A percentile compares a stretch with the other conserved stretches of the same genome.
Evolutionary conservation across 139 green algal species (phyloP).

Genomic region (Dunaliella primolecta): DNA sequence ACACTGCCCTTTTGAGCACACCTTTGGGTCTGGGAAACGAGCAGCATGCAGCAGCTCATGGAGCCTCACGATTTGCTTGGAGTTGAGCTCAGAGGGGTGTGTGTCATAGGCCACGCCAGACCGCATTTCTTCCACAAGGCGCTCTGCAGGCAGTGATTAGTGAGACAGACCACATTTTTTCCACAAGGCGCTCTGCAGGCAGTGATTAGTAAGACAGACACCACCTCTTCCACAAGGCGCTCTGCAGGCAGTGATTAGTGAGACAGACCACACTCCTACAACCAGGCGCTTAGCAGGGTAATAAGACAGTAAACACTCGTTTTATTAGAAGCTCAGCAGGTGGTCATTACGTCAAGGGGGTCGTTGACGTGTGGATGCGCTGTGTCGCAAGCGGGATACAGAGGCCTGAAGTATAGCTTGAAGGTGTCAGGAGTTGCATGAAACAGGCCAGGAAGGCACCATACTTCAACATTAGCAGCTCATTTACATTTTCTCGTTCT

Average conservation of each 20-base stretch:
- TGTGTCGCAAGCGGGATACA: too few species aligned
- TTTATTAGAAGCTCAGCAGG: too few species aligned
- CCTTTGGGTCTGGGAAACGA: slow-evolving; percentile 71
- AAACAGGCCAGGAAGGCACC: too few species aligned
- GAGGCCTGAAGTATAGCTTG: too few species aligned
- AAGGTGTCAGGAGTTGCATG: too few species aligned
- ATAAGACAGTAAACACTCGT: too few species aligned
- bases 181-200: slow-evolving; percentile 65
- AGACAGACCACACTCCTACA: slow-evolving; percentile 68
- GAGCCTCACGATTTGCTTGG: slow-evolving; percentile 69
- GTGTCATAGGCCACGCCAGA: slow-evolving; percentile 28
- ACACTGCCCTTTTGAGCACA: not conserved
- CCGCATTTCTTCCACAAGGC: slow-evolving; percentile 79
- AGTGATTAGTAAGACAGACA: slow-evolving; percentile 27
- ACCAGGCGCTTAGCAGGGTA: slow-evolving; percentile 64
- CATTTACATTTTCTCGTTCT: too few species aligned
- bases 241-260: slow-evolving; percentile 35
- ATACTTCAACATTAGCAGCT: too few species aligned
- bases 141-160: slow-evolving; percentile 36
- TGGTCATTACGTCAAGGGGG: too few species aligned
- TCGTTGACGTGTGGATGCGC: too few species aligned
- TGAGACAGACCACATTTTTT: slow-evolving; percentile 70
- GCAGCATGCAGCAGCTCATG: slow-evolving; percentile 89
- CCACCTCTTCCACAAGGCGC: slow-evolving; percentile 78
- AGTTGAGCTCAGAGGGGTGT: not conserved